These are phyloP conservation scores for Tolypocladium album DNA, from an alignment of 2,329 filamentous ascomycete genomes.

Conservation along the genomic window DNA sequence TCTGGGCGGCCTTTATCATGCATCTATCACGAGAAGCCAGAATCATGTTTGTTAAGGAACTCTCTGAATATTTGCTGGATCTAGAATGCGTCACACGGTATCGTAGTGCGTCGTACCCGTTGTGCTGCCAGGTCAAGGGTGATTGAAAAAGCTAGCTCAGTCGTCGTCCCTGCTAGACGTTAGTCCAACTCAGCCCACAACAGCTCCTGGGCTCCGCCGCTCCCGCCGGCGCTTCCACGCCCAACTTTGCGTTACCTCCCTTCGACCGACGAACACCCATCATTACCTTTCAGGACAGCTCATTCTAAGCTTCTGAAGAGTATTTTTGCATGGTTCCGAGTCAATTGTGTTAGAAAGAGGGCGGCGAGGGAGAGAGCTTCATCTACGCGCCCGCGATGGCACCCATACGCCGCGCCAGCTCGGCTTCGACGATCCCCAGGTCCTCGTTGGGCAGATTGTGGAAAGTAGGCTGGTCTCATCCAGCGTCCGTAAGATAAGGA, in stretches of 20 bases:
- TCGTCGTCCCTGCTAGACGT: too few relatives aligned
- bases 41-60: too few relatives aligned
- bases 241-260: not conserved
- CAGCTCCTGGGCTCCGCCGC: not conserved
- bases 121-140: too few relatives aligned
- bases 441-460: slow-evolving; percentile 31
- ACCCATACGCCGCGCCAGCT: slow-evolving; percentile 8
- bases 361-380: not conserved
- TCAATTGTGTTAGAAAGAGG: not conserved
- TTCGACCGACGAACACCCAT: not conserved
- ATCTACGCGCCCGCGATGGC: slow-evolving; percentile 11
- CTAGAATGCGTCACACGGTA: not conserved
- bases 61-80: too few relatives aligned
- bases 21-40: not conserved
- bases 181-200: too few relatives aligned
- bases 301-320: not conserved
- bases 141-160: too few relatives aligned
- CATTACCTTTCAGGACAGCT: not conserved
- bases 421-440: slow-evolving; percentile 10
- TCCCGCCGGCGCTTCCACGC: not conserved
- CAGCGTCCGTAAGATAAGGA: not conserved
- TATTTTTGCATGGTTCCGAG: not conserved
- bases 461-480: slow-evolving; percentile 24
- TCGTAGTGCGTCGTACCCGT: not conserved
- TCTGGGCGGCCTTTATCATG: not conserved